Conservation (phyloP, 257 asterid species). For the Scutellaria baicalensis region DNA sequence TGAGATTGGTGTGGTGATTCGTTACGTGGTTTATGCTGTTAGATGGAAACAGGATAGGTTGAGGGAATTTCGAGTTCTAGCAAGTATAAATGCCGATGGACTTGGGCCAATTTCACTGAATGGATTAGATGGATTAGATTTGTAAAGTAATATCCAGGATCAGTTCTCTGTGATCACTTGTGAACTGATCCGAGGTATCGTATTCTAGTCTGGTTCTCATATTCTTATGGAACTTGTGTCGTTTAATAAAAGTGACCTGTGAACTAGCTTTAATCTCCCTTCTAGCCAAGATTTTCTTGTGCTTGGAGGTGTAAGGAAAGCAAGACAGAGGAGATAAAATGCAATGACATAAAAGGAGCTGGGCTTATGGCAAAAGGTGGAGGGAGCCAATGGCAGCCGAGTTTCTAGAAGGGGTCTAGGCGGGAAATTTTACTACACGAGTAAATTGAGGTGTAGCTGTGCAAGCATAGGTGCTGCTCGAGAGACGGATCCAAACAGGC, state of each 20-base stretch:
- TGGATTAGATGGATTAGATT: constrained; percentile 55
- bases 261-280: no score
- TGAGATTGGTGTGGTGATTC: constrained; percentile 44
- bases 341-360: no score
- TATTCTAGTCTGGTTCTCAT: neutral
- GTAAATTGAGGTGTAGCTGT: neutral
- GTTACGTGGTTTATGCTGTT: constrained; percentile 43
- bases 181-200: neutral
- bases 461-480: neutral
- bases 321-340: no score
- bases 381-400: no score
- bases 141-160: constrained; percentile 8
- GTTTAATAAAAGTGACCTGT: neutral
- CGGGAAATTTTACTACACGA: no score
- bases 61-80: constrained; percentile 56
- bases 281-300: no score
- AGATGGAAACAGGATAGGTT: constrained; percentile 38
- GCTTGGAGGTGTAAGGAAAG: no score
- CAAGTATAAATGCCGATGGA: constrained; percentile 47
- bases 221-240: neutral
- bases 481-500: neutral
- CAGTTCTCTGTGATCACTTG: neutral
- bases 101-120: constrained; percentile 70
- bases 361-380: no score
- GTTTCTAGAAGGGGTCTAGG: no score